Conservation (phyloP, 768 basidiomycete genomes). For the Lyophyllum shimeji region DNA sequence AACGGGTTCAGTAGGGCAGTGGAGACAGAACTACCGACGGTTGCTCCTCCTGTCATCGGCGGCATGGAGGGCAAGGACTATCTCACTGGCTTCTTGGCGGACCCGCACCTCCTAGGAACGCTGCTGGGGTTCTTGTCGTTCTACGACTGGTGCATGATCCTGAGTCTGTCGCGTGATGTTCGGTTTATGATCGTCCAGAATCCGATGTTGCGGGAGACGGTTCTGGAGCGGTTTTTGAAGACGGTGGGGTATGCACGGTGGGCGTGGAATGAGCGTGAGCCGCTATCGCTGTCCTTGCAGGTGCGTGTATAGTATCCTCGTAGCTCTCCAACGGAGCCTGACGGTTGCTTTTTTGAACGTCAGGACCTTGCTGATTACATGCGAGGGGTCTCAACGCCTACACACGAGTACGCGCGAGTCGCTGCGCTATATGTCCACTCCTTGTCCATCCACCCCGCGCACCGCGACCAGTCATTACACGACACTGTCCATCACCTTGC, state of each 20-base stretch:
- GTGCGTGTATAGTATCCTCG: slow-evolving; percentile 37
- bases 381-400: slow-evolving; percentile 74
- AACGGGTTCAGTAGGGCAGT: slow-evolving; percentile 35
- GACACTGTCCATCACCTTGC: slow-evolving; percentile 52
- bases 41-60: slow-evolving; percentile 31
- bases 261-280: slow-evolving; percentile 59
- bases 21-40: slow-evolving; percentile 24
- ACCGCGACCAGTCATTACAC: slow-evolving; percentile 37
- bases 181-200: slow-evolving; percentile 48
- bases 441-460: slow-evolving; percentile 37
- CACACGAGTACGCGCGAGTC: slow-evolving; percentile 66
- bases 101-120: slow-evolving; percentile 48
- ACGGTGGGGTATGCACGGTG: slow-evolving; percentile 76
- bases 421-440: slow-evolving; percentile 59
- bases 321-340: too few relatives aligned
- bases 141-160: slow-evolving; percentile 67
- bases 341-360: neutral
- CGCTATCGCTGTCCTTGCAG: slow-evolving; percentile 60
- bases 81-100: slow-evolving; percentile 53
- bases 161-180: slow-evolving; percentile 54
- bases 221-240: slow-evolving; percentile 66
- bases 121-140: slow-evolving; percentile 69
- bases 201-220: slow-evolving; percentile 54
- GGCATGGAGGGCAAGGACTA: slow-evolving; percentile 24
- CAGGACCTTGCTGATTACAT: slow-evolving; percentile 82